Evolutionary conservation across 768 basidiomycete genomes (phyloP), one percentile per base, ranked within the genome.

Genomic region (Dentipellis sp.): DNA sequence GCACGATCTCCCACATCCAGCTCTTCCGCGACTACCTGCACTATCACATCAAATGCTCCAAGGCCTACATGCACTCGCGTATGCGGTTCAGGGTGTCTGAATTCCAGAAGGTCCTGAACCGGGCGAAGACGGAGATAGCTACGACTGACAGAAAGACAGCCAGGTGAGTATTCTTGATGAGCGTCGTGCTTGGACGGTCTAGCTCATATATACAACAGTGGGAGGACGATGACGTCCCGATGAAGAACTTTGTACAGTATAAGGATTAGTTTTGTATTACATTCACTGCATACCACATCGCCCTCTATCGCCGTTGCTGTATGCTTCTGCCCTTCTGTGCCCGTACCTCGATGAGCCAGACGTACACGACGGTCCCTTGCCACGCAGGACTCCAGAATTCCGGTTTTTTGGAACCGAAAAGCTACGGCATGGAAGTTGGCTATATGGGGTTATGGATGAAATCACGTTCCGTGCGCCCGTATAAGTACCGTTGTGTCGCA

Each of bases 1-100:
- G 77, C 39, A 94, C 93, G 12, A 97, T 97, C 67, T 94, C 93
- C 29, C 92, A 92, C 64, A 89, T 98, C 65, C 92, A 97, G 68
- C 76, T 95, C 22, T 98, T 99, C 87, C 83, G 97, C 55, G 93
- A 97, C 70, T 97, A 97, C 67, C 77, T 99, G n/a, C 97, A 99
- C 72, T 98, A 98, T 71, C 95, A 98, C 68, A 97, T 99, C 79
- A 98, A 95, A 66, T 94, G 93, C 68, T 94, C 88, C 53, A 97
- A 97, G 71, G 97, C 95, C 0, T 98, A 99, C 73, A 95, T 99
- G 92, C 95, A 98, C 72, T 94, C 92, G 2, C 79, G 97, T 47
- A 94, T 98, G 93, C 79, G 97, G 58, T 79, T 87, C 63, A 84
- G 97, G 10, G 97, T 97, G 11, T 82, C 88, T 1, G 92, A 97